Percentiles rank a stretch among this genome's conserved stretches.
Conservation (phyloP, 139 green algal genomes). For the Volvox reticuliferus region DNA sequence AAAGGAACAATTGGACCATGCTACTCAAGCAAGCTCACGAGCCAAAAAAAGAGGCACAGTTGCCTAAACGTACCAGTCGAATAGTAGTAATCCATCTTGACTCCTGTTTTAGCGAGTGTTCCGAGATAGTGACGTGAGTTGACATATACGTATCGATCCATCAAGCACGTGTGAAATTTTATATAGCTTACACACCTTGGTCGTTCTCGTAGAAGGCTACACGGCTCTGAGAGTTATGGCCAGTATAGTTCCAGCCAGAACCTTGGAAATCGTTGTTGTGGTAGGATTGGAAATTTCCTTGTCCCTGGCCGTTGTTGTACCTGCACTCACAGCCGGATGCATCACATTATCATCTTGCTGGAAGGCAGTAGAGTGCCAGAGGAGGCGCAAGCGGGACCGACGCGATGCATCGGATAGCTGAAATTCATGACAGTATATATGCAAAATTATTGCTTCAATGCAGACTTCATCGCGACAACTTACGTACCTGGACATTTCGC, state of each 20-base stretch:
- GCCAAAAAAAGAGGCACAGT: no score
- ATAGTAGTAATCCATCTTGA: slow-evolving; percentile 49
- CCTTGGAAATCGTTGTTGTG: not conserved
- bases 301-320: slow-evolving; percentile 33
- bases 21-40: not conserved
- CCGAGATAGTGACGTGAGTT: not conserved
- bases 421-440: no score
- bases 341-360: no score
- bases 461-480: no score
- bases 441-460: no score
- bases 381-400: no score
- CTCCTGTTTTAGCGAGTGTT: not conserved
- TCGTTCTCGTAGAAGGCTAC: slow-evolving; percentile 51
- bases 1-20: not conserved
- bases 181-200: not conserved
- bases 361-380: no score
- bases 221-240: slow-evolving; percentile 24
- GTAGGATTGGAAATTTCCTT: slow-evolving; percentile 7
- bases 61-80: slow-evolving; percentile 15
- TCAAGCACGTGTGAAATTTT: not conserved
- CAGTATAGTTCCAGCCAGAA: slow-evolving; percentile 29
- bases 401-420: no score
- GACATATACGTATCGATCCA: not conserved
- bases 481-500: no score
- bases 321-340: not conserved